A percentile compares a stretch with the other conserved stretches of the same genome.
Evolutionary conservation across 1,139 yeast genomes (phyloP).

Genomic region (Debaryomyces singareniensis): DNA sequence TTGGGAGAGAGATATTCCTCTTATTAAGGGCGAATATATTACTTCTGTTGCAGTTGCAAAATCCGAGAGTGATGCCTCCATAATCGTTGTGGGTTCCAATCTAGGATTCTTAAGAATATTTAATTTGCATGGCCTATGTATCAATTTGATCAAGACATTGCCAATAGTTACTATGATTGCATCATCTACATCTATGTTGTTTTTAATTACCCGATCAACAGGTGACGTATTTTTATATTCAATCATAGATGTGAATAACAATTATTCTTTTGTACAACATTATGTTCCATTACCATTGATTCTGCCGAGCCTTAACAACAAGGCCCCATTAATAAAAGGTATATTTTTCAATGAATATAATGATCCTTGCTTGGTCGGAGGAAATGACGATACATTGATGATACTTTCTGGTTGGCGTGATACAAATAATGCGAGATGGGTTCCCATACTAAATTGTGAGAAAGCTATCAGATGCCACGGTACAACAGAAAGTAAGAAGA

Average conservation of each 20-base stretch:
- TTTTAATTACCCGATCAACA: conserved; percentile 27
- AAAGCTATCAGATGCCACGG: conserved; percentile 52
- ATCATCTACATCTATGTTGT: conserved; percentile 24
- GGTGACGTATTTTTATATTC: conserved; percentile 28
- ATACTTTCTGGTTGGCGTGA: conserved; percentile 76
- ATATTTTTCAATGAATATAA: conserved; percentile 78
- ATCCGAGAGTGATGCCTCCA: conserved; percentile 18
- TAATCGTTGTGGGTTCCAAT: conserved; percentile 37
- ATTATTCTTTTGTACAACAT: conserved; percentile 35
- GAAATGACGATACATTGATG: conserved; percentile 59
- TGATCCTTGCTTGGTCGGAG: conserved; percentile 83
- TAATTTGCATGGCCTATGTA: conserved; percentile 36
- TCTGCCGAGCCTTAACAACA: conserved; percentile 8
- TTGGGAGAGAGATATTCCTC: conserved; percentile 38
- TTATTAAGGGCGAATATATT: conserved; percentile 27
- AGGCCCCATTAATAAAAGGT: conserved; percentile 47
- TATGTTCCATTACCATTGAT: conserved; percentile 33
- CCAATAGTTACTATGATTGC: conserved; percentile 36
- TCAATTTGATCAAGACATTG: conserved; percentile 30
- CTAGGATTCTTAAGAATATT: conserved; percentile 36
- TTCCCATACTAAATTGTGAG: conserved; percentile 71
- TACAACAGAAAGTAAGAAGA: conserved; percentile 36
- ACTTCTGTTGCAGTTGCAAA: conserved; percentile 33
- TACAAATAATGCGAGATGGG: conserved; percentile 74
- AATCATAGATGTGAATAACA: conserved; percentile 29